Percentiles rank a stretch among this genome's conserved stretches.
phyloP scores from a whole-genome alignment of 2,329 filamentous ascomycete species.

The Fusarium miscanthi region DNA sequence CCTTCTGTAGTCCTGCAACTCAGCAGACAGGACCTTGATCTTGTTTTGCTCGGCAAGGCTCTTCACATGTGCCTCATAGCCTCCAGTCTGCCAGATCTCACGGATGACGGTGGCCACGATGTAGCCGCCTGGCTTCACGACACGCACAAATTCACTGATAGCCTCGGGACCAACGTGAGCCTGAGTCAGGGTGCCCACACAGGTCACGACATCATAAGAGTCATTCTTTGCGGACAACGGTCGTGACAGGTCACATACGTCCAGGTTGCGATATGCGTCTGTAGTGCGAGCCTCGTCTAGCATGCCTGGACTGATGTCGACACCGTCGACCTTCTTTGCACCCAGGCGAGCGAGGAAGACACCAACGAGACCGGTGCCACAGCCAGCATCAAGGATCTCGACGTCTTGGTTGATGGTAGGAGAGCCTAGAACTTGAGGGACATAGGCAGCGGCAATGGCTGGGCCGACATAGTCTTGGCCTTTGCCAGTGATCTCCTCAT shows the following conservation, averaged over 20 bases:
- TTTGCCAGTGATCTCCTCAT: conserved; percentile 49
- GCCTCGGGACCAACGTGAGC: conserved; percentile 65
- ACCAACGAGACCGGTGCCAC: conserved; percentile 66
- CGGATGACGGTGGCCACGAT: conserved; percentile 63
- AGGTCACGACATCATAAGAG: conserved; percentile 62
- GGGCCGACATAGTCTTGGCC: conserved; percentile 58
- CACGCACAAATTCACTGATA: conserved; percentile 61
- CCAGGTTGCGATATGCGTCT: conserved; percentile 59
- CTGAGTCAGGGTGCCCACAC: conserved; percentile 66
- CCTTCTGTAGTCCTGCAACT: conserved; percentile 49
- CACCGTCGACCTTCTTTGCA: conserved; percentile 60
- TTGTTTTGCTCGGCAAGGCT: conserved; percentile 42
- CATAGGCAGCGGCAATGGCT: conserved; percentile 49
- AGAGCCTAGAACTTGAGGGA: conserved; percentile 47
- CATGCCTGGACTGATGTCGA: conserved; percentile 65
- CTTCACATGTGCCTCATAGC: conserved; percentile 58
- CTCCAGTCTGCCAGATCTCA: conserved; percentile 60
- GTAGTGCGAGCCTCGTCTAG: conserved; percentile 61
- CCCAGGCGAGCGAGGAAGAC: conserved; percentile 57
- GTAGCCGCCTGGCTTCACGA: conserved; percentile 59
- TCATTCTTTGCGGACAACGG: conserved; percentile 53
- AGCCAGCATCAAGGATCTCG: conserved; percentile 64
- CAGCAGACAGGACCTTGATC: conserved; percentile 45
- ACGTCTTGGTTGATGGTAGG: conserved; percentile 38
- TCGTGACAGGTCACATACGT: conserved; percentile 59